Evolutionary conservation across 345 rosid species (phyloP).

Genomic region (Pistacia vera): DNA sequence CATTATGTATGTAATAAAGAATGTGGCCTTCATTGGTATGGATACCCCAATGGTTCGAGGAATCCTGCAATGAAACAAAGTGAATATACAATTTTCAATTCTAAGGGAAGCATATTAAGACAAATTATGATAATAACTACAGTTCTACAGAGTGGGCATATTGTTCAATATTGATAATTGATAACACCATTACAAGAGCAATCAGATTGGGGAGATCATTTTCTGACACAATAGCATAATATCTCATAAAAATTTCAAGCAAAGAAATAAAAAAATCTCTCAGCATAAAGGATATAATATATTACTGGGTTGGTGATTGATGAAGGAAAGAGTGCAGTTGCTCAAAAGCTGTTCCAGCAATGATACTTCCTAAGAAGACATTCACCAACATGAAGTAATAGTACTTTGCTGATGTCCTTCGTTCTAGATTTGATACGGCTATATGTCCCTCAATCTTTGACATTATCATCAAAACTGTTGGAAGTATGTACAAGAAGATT

Average conservation of each 20-base stretch:
- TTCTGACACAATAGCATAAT: not conserved
- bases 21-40: slow-evolving; percentile 99
- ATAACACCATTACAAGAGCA: no score
- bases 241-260: not conserved
- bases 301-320: slow-evolving; percentile 90
- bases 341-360: slow-evolving; percentile 89
- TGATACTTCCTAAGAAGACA: slow-evolving; percentile 94
- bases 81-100: not conserved
- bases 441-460: slow-evolving; percentile 95
- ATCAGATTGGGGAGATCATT: no score
- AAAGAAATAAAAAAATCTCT: slow-evolving; percentile 1
- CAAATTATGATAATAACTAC: not conserved
- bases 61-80: slow-evolving; percentile 51
- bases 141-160: not conserved
- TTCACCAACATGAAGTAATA: slow-evolving; percentile 96
- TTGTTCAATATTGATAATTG: no score
- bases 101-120: not conserved
- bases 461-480: slow-evolving; percentile 77
- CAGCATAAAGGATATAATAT: slow-evolving; percentile 15
- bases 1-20: slow-evolving; percentile 92
- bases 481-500: slow-evolving; percentile 78
- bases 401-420: slow-evolving; percentile 86
- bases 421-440: slow-evolving; percentile 74
- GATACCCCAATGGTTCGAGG: slow-evolving; percentile 97
- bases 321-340: slow-evolving; percentile 89